phyloP scores from a whole-genome alignment of 768 basidiomycete genomes.

The Lentinula detonsa region DNA sequence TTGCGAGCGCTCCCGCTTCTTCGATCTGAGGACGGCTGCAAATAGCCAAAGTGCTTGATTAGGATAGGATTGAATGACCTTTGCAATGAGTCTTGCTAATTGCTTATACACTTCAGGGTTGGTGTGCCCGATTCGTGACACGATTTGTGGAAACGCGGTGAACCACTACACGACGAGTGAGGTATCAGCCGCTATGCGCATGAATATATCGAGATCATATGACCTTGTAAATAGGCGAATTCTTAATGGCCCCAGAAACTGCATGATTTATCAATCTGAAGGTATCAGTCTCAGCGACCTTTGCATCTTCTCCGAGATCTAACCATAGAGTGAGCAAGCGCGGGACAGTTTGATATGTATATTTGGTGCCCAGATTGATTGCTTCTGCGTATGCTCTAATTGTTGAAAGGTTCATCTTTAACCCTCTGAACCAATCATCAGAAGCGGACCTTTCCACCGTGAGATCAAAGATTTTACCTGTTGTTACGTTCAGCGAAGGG shows the following conservation, averaged over 20 bases:
- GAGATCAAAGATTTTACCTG: constrained; percentile 29
- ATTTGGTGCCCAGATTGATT: constrained; percentile 83
- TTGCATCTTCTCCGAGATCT: constrained; percentile 69
- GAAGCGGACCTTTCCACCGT: neutral
- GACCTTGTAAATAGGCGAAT: constrained; percentile 78
- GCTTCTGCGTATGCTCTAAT: constrained; percentile 65
- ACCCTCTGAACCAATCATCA: constrained; percentile 31
- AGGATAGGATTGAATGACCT: constrained; percentile 78
- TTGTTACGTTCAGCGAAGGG: constrained; percentile 32
- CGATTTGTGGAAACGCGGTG: constrained; percentile 94
- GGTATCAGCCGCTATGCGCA: no score
- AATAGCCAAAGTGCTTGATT: constrained; percentile 93
- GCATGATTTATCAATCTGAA: constrained; percentile 53
- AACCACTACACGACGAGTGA: constrained; percentile 63
- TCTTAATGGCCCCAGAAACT: constrained; percentile 49
- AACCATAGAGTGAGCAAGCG: constrained; percentile 93
- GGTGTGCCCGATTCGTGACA: constrained; percentile 82
- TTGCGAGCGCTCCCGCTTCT: constrained; percentile 48
- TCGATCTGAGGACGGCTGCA: constrained; percentile 82
- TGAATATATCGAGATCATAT: constrained; percentile 5
- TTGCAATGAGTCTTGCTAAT: constrained; percentile 60
- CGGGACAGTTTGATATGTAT: constrained; percentile 92
- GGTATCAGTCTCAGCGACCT: constrained; percentile 17
- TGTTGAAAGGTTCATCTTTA: constrained; percentile 61
- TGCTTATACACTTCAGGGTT: constrained; percentile 54